Evolutionary conservation across 2,329 filamentous ascomycete genomes (phyloP), one percentile per base, ranked within the genome.

Genomic region (Didymella keratinophila): DNA sequence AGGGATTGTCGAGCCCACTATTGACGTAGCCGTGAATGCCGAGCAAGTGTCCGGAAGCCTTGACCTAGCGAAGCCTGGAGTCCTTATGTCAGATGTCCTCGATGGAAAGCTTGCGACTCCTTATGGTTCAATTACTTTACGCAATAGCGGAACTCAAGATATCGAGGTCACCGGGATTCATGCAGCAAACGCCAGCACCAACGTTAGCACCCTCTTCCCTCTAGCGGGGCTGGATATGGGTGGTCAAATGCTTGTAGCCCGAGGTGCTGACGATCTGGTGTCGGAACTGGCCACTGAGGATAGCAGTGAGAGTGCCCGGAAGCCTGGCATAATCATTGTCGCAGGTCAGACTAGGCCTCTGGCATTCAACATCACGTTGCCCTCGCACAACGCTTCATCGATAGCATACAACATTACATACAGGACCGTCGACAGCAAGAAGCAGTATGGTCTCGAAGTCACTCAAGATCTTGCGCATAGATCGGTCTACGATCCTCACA

Each of bases 41-140:
- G 64, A 66, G 25, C 56, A 63, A 44, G 63, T 58, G 1, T 61
- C 65, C 32, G 70, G 70, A 11, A 62, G 63, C 14, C 55, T 78
- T 14, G 75, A 78, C 44, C 56, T 76, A 21, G 73, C 67, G 8
- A 70, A 69, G 41, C 67, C 73, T 23, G 70, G 67, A 1, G 71
- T 82, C 11, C 60, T 86, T 16, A 69, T 85, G 39, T 79, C 85
- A 14, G 84, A 87, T 67, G 71, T 83, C n/a, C 75, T 85, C 18
- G 71, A 78, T 53, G 80, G 79, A 12, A 77, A 64, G 42, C 74
- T 86, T 25, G 78, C 80, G 20, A 81, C 80, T 54, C 66, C 78
- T 1, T 78, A 79, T 64, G 83, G 73, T n/a, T 84, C 83, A 21
- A 68, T 85, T 6, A 73, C 74, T 36, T 65, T 86, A 14, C 79